Base-by-base conservation (phyloP, 179 eudicot genomes). In the Amaranthus tricolor region DNA sequence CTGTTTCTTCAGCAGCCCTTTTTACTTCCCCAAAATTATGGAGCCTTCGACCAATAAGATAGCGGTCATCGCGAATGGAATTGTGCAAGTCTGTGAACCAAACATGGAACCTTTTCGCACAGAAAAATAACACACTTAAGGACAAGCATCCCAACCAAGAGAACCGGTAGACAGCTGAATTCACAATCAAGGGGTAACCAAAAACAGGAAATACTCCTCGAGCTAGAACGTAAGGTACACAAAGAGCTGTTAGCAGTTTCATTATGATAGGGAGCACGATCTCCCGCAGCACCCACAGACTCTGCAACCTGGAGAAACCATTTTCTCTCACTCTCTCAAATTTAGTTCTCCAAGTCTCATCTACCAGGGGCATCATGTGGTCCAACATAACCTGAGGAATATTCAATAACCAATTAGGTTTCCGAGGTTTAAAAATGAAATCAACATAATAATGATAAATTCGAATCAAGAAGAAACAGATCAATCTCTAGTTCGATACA, bases 51-150 rank as follows among this genome's bases (percentile, higher is more conserved):
- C 99, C 99, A 53, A 95, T 78, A 75, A 95, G 78, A 76, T 95
- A 93, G 0, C 97, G 97, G 79, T 95, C 98, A 80, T 95, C 97
- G 0, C 98, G 90, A 56, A 95, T 95, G 20, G 98, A 91, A 62
- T 95, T 95, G 83, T 95, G 99, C 66, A 95, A 89, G 79, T 95
- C 90, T 72, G 98, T 95, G 90, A 95, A 90, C 99, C 98, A 93
- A 40, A 93, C 87, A 78, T 95, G 99, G 86, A 89, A 95, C 77
- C 99, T 81, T 82, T 88, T 90, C 16, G 90, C 97, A 80, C 97
- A 95, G 82, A 90, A 95, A 70, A 85, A 87, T 31, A 95, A 54
- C 47, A 83, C 72, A 80, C 97, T 86, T 51, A 93, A 71, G 53
- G 87, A 78, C 54, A 95, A 86, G 78, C 99, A 95, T 7, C 99